A percentile compares a stretch with the other conserved stretches of the same genome.
These are phyloP conservation scores for Voacanga thouarsii DNA, from an alignment of 257 asterid species.

Conservation along the genomic window DNA sequence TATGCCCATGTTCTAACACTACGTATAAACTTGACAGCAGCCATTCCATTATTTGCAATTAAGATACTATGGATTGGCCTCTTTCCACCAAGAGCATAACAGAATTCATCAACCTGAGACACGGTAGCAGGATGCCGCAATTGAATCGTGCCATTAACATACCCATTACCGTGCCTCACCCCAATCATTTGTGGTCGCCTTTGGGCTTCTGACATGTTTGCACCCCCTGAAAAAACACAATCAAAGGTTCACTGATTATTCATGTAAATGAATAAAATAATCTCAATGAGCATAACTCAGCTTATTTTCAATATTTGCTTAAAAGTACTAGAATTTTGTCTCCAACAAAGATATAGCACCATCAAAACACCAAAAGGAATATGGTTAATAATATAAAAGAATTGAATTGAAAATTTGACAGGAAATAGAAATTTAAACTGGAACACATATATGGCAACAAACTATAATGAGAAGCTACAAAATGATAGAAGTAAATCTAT, in stretches of 20 bases:
- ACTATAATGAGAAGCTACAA: not conserved
- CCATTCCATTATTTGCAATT: conserved; percentile 99
- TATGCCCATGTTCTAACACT: conserved; percentile 98
- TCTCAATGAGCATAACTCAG: not conserved
- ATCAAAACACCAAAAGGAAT: not conserved
- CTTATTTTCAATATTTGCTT: not conserved
- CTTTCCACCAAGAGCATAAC: conserved; percentile 77
- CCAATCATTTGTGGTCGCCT: conserved; percentile 49
- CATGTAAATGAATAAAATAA: not conserved
- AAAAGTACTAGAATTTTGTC: not conserved
- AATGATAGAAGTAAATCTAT: not conserved
- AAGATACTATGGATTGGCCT: conserved; percentile 84
- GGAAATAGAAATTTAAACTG: not conserved
- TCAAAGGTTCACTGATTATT: conserved; percentile 8
- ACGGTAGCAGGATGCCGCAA: conserved; percentile 53
- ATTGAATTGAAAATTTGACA: not conserved
- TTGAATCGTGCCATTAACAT: conserved; percentile 52
- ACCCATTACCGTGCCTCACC: conserved; percentile 42
- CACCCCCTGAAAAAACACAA: conserved; percentile 38
- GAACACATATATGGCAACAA: not conserved
- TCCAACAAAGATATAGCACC: not conserved
- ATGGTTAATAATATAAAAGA: not conserved
- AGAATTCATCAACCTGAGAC: conserved; percentile 75
- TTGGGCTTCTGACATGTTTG: conserved; percentile 88
- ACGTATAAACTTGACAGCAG: conserved; percentile 96